Base-by-base conservation (phyloP, 352 stramenopile species). In the Pythium periplocum region DNA sequence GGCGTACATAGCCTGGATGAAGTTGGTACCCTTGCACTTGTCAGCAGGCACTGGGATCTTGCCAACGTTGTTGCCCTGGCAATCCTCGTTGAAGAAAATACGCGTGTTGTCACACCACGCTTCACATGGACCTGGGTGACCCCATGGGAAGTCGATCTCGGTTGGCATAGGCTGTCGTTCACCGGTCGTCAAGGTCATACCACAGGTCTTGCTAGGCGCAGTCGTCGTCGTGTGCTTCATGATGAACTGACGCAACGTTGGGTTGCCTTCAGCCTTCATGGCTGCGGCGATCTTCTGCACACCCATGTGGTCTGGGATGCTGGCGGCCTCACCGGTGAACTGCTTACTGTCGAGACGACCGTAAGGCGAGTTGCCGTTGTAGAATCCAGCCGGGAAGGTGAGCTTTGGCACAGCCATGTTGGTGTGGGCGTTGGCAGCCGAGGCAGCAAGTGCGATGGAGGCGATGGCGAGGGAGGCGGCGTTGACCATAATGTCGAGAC, bases 141-240 rank as follows among this genome's bases (percentile, higher is more conserved):
- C 38, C 59, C 59, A 62, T 26, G 59, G 59, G 48, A 66, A 66
- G 48, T 66, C 53, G 43, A 66, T 48, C 35, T 66, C 59, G n/a
- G 8, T 39, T 6, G 59, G 59, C 6, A 66, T 34, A 8, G 37
- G 31, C 40, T 62, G 50, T 44, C 48, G 48, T 34, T 40, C n/a
- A 2, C 53, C 59, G 0, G 48, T 53, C 10, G 55, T 30, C 3
- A 55, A 12, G n/a, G 59, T 51, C 59, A 55, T 66, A 35, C 59
- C 59, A 42, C 59, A 66, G 17, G 54, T 48, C 40, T 45, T 58
- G 38, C 44, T 59, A n/a, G 53, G 53, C n/a, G 38, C 43, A 6
- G 36, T 44, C 26, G 57, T 58, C 34, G 45, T 57, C 31, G 51
- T 38, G 47, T 53, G 48, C 10, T 50, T 54, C 32, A 32, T 44